Conservation (phyloP, 2,329 filamentous ascomycete genomes). For the Colletotrichum theobromicola region DNA sequence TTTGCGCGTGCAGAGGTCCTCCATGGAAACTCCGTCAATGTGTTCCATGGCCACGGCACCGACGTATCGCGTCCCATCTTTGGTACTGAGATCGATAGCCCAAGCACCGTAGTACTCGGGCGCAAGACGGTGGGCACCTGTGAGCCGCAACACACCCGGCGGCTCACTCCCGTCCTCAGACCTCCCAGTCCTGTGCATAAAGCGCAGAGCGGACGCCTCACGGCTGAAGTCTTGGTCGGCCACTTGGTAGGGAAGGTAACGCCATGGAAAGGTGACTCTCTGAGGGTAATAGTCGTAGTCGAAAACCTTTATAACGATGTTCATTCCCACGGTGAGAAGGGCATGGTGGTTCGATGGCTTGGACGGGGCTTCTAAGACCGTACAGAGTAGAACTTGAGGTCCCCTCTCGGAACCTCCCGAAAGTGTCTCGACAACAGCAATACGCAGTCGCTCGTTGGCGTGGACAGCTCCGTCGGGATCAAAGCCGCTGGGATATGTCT, state of each 20-base stretch:
- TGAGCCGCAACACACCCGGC: neutral
- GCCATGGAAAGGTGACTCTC: fast-evolving
- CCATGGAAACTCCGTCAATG: neutral
- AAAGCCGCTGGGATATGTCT: neutral
- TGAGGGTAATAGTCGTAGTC: neutral
- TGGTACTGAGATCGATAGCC: fast-evolving
- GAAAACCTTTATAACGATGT: neutral
- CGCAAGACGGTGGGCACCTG: neutral
- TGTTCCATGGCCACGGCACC: neutral
- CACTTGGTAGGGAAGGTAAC: neutral
- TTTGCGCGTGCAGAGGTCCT: neutral
- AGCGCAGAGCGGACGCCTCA: neutral
- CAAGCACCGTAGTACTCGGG: neutral
- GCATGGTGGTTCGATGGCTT: fast-evolving
- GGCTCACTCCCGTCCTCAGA: neutral
- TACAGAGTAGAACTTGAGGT: neutral
- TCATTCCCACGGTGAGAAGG: neutral
- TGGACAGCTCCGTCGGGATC: neutral
- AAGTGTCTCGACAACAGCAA: neutral
- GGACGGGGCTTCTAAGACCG: neutral
- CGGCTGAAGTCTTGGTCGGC: neutral
- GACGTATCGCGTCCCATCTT: neutral
- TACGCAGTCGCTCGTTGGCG: neutral
- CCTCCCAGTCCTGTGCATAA: neutral
- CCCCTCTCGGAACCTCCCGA: neutral